Evolutionary conservation across 2,329 filamentous ascomycete genomes (phyloP).

Genomic region (Pochonia chlamydosporia): DNA sequence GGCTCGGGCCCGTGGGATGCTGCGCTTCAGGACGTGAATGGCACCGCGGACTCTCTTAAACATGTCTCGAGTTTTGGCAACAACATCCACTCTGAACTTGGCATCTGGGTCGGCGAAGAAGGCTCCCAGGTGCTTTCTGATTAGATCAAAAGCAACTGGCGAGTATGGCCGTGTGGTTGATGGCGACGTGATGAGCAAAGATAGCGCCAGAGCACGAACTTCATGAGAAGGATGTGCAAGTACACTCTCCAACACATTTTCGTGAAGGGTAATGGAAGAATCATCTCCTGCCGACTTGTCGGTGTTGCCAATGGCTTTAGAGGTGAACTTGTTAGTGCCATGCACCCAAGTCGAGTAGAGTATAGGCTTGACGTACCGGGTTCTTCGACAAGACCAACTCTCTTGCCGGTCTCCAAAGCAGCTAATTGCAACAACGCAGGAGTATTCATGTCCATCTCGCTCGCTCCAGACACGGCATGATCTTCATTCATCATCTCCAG

Average conservation of each 20-base stretch:
- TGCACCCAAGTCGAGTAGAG: no score
- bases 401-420: constrained; percentile 66
- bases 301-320: constrained; percentile 23
- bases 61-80: constrained; percentile 69
- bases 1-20: constrained; percentile 29
- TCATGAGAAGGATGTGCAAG: constrained; percentile 52
- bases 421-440: constrained; percentile 57
- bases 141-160: constrained; percentile 49
- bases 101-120: constrained; percentile 82
- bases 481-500: constrained; percentile 51
- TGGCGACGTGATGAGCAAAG: constrained; percentile 70
- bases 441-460: constrained; percentile 40
- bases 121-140: constrained; percentile 60
- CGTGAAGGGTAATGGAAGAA: constrained; percentile 29
- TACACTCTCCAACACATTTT: constrained; percentile 44
- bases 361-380: constrained; percentile 49
- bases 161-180: constrained; percentile 71
- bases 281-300: constrained; percentile 8
- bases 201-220: constrained; percentile 74
- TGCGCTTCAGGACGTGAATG: constrained; percentile 48
- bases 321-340: no score
- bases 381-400: constrained; percentile 63
- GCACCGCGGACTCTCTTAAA: constrained; percentile 68
- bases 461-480: constrained; percentile 38
- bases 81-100: constrained; percentile 75